These are phyloP conservation scores for Debaryomyces robertsiae DNA, from an alignment of 1,139 yeast genomes.

Conservation along the genomic window DNA sequence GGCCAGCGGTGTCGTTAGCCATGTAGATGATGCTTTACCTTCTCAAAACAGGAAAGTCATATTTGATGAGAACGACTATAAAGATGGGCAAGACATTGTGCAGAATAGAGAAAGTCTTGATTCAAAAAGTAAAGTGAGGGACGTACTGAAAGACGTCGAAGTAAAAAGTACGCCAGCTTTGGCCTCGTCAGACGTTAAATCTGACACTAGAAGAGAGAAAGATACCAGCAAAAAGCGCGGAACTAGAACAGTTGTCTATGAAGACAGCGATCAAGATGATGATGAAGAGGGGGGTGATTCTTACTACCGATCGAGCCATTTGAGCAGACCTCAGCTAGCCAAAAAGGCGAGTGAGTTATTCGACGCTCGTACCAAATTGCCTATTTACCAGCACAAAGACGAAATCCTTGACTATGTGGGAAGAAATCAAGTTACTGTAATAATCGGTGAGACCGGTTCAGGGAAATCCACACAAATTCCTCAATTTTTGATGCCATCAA, in stretches of 20 bases:
- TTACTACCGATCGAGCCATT: slow-evolving; percentile 15
- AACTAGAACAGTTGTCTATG: slow-evolving; percentile 7
- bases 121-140: background rate
- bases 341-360: slow-evolving; percentile 51
- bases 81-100: background rate
- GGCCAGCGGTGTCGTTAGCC: background rate
- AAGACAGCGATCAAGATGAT: slow-evolving; percentile 24
- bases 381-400: slow-evolving; percentile 73
- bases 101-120: background rate
- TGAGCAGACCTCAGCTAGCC: slow-evolving; percentile 26
- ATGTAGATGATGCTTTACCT: slow-evolving; percentile 4
- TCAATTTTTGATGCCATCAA: slow-evolving; percentile 68
- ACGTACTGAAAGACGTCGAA: background rate
- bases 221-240: slow-evolving; percentile 2
- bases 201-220: background rate
- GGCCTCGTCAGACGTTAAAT: background rate
- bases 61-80: slow-evolving; percentile 25
- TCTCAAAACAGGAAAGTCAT: slow-evolving; percentile 30
- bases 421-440: slow-evolving; percentile 66
- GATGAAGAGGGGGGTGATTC: slow-evolving; percentile 29
- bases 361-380: slow-evolving; percentile 59
- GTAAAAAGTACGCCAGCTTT: background rate
- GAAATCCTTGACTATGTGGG: slow-evolving; percentile 59
- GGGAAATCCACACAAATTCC: slow-evolving; percentile 99
- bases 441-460: slow-evolving; percentile 97